phyloP scores from a whole-genome alignment of 2,329 filamentous ascomycete genomes.

The Graphilbum ipis-grandicollis region DNA sequence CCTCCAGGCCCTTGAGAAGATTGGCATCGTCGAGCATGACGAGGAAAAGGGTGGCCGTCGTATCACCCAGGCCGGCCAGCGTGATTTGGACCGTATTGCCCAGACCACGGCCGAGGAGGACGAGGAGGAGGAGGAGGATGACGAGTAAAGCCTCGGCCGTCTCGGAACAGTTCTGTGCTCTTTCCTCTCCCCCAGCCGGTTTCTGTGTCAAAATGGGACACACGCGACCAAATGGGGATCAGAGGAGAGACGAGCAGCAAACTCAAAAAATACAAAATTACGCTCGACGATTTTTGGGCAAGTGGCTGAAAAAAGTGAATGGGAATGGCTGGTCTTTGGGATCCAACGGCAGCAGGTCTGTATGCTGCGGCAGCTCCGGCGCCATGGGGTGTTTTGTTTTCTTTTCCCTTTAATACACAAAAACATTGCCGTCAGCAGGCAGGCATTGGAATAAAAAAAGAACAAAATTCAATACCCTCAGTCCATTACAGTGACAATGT shows the following conservation, averaged over 20 bases:
- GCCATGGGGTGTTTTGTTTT: constrained; percentile 5
- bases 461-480: not conserved
- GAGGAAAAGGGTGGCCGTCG: constrained; percentile 97
- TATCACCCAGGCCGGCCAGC: constrained; percentile 95
- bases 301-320: not conserved
- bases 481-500: not conserved
- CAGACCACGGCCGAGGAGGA: constrained; percentile 62
- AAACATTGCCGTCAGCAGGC: too few species aligned
- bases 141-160: constrained; percentile 34
- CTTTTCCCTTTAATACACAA: too few species aligned
- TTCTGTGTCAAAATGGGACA: too few species aligned
- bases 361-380: constrained; percentile 2
- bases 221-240: not conserved
- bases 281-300: not conserved
- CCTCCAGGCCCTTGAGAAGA: constrained; percentile 96
- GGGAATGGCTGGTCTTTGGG: not conserved
- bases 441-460: constrained; percentile 3
- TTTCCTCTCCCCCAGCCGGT: not conserved
- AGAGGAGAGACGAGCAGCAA: too few species aligned
- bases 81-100: constrained; percentile 94
- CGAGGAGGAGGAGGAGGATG: constrained; percentile 39
- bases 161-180: constrained; percentile 3
- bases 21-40: constrained; percentile 91
- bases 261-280: constrained; percentile 1
- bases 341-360: not conserved